Evolutionary conservation across 1,284 basidiomycete genomes (phyloP), one percentile per base, ranked within the genome.

Genomic region (Austroboletus rostrupii): DNA sequence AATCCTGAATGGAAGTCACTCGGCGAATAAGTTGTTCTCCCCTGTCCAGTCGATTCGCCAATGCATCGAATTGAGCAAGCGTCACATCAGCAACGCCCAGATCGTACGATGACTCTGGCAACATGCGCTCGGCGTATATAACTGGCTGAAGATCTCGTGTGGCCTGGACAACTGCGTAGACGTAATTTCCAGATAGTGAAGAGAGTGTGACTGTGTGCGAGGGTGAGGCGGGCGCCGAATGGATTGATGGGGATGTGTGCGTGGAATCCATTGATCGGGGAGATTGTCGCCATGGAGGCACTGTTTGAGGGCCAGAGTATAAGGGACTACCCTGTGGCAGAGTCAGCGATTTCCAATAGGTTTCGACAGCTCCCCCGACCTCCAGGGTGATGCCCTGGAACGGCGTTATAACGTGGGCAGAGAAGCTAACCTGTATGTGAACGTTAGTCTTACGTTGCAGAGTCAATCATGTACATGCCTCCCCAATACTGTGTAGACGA

Each of bases 321-420:
- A 69, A 40, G 67, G 67, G 33, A 68, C 64, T 45, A 73, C 72
- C 32, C 70, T 68, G 47, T 1, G 83, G 78, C 41, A 83, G 77
- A 20, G 86, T 80, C 50, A 89, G 83, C 13, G 92, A 93, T 71
- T 96, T 97, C 94, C 94, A 97, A 69, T 97, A 97, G 0, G 94
- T 97, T 71, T 97, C 93, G 19, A 97, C 81, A 43, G 92, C 84
- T 11, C 97, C 96, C 23, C 94, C 95, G 53, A 98, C 90, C 71
- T 96, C 92, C n/a, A 99, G 78, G 57, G 92, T 93, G 40, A 95
- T 92, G 10, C 90, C 92, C 56, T 88, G 85, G 69, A 98, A 99
- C 3, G 94, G 91, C 19, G 85, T 89, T 59, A 97, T 86, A 53
- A 95, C 83, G 62, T 85, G 90, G 37, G 94, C 77, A 65, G 93